These are phyloP conservation scores for Suillus occidentalis DNA, from an alignment of 768 basidiomycete genomes.

Conservation along the genomic window DNA sequence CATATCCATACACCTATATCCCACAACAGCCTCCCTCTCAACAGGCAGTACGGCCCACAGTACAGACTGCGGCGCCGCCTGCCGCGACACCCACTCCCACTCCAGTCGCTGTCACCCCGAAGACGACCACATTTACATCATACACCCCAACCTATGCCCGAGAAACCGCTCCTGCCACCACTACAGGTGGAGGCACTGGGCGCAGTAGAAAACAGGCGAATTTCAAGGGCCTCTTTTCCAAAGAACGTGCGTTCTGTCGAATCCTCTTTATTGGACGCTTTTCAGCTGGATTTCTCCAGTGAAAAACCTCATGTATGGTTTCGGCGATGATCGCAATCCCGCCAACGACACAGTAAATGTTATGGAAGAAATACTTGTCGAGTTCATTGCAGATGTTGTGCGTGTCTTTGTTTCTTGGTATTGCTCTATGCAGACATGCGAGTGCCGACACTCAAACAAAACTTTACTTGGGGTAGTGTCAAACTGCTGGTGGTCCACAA, in stretches of 20 bases:
- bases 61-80: conserved; percentile 26
- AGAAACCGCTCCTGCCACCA: conserved; percentile 45
- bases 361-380: conserved; percentile 91
- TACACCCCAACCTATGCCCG: conserved; percentile 53
- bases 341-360: conserved; percentile 86
- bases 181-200: conserved; percentile 40
- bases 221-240: conserved; percentile 73
- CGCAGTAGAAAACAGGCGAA: conserved; percentile 66
- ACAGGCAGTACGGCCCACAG: conserved; percentile 30
- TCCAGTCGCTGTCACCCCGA: conserved; percentile 29
- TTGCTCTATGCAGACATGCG: conserved; percentile 5
- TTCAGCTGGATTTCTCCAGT: conserved; percentile 43
- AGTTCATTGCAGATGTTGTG: conserved; percentile 89
- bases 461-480: conserved; percentile 57
- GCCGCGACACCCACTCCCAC: conserved; percentile 32
- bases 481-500: conserved; percentile 66
- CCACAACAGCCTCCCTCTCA: conserved; percentile 37
- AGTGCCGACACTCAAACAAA: conserved; percentile 10
- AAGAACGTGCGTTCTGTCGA: conserved; percentile 62
- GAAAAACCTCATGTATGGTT: conserved; percentile 87
- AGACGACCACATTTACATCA: conserved; percentile 53
- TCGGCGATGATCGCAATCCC: conserved; percentile 88
- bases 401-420: conserved; percentile 33
- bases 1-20: conserved; percentile 66
- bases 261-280: conserved; percentile 12